These are phyloP conservation scores for Neofusicoccum parvum DNA, from an alignment of 2,329 filamentous ascomycete species.

Conservation along the genomic window DNA sequence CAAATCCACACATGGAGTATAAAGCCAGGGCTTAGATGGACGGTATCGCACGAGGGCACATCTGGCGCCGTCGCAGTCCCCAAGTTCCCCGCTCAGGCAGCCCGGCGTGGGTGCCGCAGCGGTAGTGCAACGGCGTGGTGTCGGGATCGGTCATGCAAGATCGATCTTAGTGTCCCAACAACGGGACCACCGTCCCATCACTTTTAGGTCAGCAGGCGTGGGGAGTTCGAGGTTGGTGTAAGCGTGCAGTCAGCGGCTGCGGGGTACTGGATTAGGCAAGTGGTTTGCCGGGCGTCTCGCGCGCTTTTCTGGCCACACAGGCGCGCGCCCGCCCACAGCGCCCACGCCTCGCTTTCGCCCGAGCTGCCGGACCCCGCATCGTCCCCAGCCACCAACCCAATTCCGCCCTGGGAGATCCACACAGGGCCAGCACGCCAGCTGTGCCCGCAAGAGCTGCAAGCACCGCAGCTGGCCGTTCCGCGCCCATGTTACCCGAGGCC, in stretches of 20 bases:
- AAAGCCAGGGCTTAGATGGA: no score
- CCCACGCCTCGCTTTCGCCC: no score
- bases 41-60: no score
- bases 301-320: no score
- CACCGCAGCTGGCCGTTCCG: not conserved
- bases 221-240: not conserved
- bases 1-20: no score
- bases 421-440: no score
- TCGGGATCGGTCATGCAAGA: conserved; percentile 1
- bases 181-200: not conserved
- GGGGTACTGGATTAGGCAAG: not conserved
- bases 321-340: no score
- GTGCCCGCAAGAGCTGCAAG: no score
- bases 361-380: conserved; percentile 1
- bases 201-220: not conserved
- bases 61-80: no score
- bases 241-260: not conserved
- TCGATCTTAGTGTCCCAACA: conserved; percentile 13
- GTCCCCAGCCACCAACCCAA: not conserved
- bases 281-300: no score
- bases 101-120: no score
- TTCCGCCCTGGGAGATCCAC: not conserved
- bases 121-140: not conserved
- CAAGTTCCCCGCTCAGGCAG: no score
- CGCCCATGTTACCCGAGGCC: conserved; percentile 9